Percentiles rank a stretch among this genome's conserved stretches.
These are phyloP conservation scores for Pseudomassariella vexata DNA, from an alignment of 2,329 filamentous ascomycete genomes.

Conservation along the genomic window DNA sequence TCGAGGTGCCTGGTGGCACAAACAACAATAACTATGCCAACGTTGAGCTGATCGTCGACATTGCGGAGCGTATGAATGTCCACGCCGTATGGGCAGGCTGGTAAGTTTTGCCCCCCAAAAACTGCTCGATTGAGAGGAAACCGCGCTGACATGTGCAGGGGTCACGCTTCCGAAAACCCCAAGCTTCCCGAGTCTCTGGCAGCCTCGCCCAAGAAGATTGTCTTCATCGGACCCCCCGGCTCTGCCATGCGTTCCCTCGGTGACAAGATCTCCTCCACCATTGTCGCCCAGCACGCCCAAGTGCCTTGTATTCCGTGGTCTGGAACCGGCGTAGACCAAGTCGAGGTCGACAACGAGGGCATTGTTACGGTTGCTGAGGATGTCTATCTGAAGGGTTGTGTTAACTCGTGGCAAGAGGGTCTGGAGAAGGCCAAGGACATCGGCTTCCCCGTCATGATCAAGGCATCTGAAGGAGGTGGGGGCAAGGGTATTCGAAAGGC, in stretches of 20 bases:
- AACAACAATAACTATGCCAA: constrained; percentile 99
- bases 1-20: constrained; percentile 95
- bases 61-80: constrained; percentile 96
- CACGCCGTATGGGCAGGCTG: constrained; percentile 99
- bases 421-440: constrained; percentile 81
- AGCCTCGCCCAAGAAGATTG: constrained; percentile 95
- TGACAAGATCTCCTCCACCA: constrained; percentile 99
- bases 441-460: constrained; percentile 99
- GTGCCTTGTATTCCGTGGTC: constrained; percentile 99
- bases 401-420: constrained; percentile 83
- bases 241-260: constrained; percentile 98
- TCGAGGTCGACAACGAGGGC: constrained; percentile 70
- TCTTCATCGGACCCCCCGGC: constrained; percentile 96
- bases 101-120: constrained; percentile 45
- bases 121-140: constrained; percentile 6
- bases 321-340: constrained; percentile 80
- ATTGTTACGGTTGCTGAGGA: constrained; percentile 90
- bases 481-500: constrained; percentile 99
- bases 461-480: constrained; percentile 98
- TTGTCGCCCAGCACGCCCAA: constrained; percentile 92
- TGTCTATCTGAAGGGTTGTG: constrained; percentile 86
- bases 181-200: constrained; percentile 94
- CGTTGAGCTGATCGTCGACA: constrained; percentile 96
- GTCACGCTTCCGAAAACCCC: constrained; percentile 97
- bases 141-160: constrained; percentile 45